phyloP scores from a whole-genome alignment of 2,329 filamentous ascomycete genomes.

The Colletotrichum sansevieriae region DNA sequence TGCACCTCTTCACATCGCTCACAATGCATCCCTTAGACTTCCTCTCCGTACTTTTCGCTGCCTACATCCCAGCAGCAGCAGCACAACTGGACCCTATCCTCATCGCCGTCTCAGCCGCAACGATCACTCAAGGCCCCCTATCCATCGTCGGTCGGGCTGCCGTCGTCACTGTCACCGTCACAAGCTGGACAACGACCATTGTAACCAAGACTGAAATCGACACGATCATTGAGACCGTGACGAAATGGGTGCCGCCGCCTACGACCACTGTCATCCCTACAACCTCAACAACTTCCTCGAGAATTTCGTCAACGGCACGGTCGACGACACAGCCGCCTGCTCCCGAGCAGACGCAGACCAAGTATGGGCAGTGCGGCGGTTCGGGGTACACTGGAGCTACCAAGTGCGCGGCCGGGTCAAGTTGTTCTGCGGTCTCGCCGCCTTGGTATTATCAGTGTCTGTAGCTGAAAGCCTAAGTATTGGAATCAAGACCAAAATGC shows the following conservation, averaged over 20 bases:
- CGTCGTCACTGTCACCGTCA: conserved; percentile 25
- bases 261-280: conserved; percentile 9
- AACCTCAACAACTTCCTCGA: background rate
- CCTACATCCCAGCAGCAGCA: conserved; percentile 2
- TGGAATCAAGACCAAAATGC: too few relatives aligned
- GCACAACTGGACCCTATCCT: conserved; percentile 29
- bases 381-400: conserved; percentile 33
- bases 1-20: background rate
- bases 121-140: background rate
- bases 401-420: conserved; percentile 31
- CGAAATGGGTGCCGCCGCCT: conserved; percentile 24
- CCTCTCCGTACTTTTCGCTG: background rate
- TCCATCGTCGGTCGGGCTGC: background rate
- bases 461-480: background rate
- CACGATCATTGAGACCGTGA: conserved; percentile 34
- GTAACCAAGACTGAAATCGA: conserved; percentile 26
- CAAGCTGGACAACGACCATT: conserved; percentile 31
- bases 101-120: background rate
- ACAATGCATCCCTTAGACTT: conserved; percentile 10
- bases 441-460: conserved; percentile 38
- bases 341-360: conserved; percentile 34
- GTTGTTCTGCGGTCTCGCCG: conserved; percentile 27
- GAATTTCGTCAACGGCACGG: background rate
- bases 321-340: conserved; percentile 27
- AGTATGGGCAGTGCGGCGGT: conserved; percentile 39